These are phyloP conservation scores for Metschnikowia lochheadii DNA, from an alignment of 805 yeast species.

Conservation along the genomic window DNA sequence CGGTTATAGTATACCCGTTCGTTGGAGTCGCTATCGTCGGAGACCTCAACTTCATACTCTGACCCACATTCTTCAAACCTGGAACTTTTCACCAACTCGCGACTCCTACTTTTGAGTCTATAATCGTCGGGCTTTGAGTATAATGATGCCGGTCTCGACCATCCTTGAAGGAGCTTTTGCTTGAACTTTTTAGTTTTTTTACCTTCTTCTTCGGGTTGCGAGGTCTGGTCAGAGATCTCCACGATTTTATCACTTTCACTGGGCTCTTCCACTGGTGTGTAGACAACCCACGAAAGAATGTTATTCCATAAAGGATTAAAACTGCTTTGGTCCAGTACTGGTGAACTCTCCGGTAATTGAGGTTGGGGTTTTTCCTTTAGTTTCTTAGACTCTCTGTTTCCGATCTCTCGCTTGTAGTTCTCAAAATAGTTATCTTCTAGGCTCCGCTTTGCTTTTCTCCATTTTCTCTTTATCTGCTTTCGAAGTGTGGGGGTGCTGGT, in stretches of 20 bases:
- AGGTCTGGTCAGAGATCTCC: conserved; percentile 12
- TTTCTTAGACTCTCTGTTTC: background rate
- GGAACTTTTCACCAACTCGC: background rate
- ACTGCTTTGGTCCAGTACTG: background rate
- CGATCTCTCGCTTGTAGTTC: conserved; percentile 6
- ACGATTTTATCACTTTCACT: conserved; percentile 6
- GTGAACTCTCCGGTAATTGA: background rate
- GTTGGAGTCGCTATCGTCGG: conserved; percentile 19
- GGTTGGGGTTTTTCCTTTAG: background rate
- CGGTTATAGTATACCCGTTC: conserved; percentile 33
- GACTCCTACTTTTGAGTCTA: background rate
- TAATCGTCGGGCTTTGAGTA: background rate
- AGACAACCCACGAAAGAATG: conserved; percentile 34
- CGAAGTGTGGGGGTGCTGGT: background rate
- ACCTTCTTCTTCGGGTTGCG: background rate
- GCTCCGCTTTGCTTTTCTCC: conserved; percentile 2
- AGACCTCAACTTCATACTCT: conserved; percentile 29
- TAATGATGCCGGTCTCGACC: conserved; percentile 2
- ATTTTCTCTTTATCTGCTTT: conserved; percentile 3
- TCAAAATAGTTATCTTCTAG: conserved; percentile 6
- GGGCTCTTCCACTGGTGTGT: conserved; percentile 9
- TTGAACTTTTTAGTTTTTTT: background rate
- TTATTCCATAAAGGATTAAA: conserved; percentile 39
- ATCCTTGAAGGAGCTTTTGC: background rate
- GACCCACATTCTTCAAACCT: conserved; percentile 4